A percentile compares a stretch with the other conserved stretches of the same genome.
Conservation (phyloP, 352 stramenopile species). For the Aphanomyces astaci region DNA sequence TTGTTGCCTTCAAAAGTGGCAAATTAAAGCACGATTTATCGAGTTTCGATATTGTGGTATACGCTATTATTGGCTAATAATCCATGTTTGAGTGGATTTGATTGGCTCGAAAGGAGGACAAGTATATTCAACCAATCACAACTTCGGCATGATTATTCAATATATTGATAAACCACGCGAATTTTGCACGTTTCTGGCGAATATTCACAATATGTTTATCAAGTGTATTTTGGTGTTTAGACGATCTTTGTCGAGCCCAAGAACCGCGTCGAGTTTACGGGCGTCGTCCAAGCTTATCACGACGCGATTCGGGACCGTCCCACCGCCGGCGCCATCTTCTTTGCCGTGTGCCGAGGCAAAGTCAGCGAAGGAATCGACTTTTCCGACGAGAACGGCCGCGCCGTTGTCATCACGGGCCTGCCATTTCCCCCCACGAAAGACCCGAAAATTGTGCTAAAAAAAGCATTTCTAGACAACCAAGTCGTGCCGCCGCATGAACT, state of each 20-base stretch:
- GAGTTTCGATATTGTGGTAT: too few relatives aligned
- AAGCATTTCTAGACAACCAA: conserved; percentile 90
- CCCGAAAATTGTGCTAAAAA: conserved; percentile 96
- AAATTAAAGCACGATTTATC: too few relatives aligned
- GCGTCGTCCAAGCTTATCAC: conserved; percentile 73
- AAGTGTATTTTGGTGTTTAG: neutral
- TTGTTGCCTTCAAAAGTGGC: too few relatives aligned
- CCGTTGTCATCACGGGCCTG: conserved; percentile 98
- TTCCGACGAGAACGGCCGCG: conserved; percentile 94
- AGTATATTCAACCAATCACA: too few relatives aligned
- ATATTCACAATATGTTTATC: too few relatives aligned
- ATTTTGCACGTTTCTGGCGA: too few relatives aligned
- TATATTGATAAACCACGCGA: too few relatives aligned
- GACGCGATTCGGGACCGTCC: conserved; percentile 57
- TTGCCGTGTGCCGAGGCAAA: conserved; percentile 98
- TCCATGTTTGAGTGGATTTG: too few relatives aligned
- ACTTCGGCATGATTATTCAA: too few relatives aligned
- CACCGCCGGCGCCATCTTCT: conserved; percentile 88
- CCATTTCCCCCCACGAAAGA: conserved; percentile 97
- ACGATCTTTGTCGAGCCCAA: conserved; percentile 64
- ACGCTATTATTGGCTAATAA: too few relatives aligned
- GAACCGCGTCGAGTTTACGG: conserved; percentile 63
- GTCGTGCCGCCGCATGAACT: conserved; percentile 49
- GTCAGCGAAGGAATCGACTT: conserved; percentile 99
- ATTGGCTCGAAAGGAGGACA: too few relatives aligned